These are phyloP conservation scores for Mortierella sp. DNA, from an alignment of 371 early-diverging fungal genomes.

Conservation along the genomic window DNA sequence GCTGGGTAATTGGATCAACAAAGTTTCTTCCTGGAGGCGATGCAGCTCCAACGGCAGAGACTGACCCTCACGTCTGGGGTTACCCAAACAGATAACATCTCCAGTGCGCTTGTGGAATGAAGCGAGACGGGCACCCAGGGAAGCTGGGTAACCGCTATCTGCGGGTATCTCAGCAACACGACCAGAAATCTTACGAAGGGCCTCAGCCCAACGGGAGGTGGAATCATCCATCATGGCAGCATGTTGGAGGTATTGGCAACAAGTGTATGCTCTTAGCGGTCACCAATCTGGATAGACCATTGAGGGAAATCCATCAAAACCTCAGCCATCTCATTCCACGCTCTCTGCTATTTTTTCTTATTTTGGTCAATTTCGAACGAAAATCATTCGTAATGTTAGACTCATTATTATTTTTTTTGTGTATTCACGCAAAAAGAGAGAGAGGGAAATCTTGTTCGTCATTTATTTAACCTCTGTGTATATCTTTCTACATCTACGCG, in stretches of 20 bases:
- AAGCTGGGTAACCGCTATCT: conserved; percentile 99
- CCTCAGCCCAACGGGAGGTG: conserved; percentile 99
- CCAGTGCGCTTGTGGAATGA: conserved; percentile 99
- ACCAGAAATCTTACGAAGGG: conserved; percentile 99
- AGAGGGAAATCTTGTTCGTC: no score
- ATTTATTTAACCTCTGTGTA: no score
- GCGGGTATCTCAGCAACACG: conserved; percentile 99
- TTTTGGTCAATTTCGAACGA: no score
- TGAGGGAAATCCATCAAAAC: conserved; percentile 99
- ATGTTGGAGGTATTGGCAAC: conserved; percentile 99
- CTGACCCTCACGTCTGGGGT: conserved; percentile 97
- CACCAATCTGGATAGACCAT: conserved; percentile 92
- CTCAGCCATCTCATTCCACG: conserved; percentile 99
- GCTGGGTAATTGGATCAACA: conserved; percentile 99
- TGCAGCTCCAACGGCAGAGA: conserved; percentile 99
- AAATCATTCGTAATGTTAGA: no score
- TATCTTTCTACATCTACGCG: no score
- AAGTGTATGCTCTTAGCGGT: conserved; percentile 96
- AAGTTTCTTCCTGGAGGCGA: conserved; percentile 99
- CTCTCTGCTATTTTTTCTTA: conserved; percentile 90
- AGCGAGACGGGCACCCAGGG: conserved; percentile 99
- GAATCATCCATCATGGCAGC: conserved; percentile 99
- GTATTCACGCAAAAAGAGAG: no score
- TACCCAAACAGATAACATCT: conserved; percentile 96
- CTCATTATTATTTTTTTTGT: no score